phyloP scores from a whole-genome alignment of 2,329 filamentous ascomycete species.

The Calycina marina region DNA sequence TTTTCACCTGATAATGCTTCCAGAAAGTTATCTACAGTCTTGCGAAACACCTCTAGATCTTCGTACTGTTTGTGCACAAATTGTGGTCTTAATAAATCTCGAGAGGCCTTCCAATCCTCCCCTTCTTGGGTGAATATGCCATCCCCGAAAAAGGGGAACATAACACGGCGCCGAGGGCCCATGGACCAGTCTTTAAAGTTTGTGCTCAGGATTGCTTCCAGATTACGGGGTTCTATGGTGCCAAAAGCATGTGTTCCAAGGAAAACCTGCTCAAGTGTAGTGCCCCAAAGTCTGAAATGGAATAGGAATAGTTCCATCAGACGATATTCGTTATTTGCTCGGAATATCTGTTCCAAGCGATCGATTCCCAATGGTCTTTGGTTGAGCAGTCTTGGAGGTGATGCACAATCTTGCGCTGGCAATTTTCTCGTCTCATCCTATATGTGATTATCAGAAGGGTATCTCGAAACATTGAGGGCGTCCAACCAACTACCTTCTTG shows the following conservation, averaged over 20 bases:
- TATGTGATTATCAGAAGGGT: too few relatives aligned
- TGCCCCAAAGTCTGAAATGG: not conserved
- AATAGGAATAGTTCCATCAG: not conserved
- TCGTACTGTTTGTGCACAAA: conserved; percentile 6
- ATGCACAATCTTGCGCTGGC: too few relatives aligned
- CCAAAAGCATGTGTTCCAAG: not conserved
- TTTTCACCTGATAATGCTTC: conserved; percentile 3
- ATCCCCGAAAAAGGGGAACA: too few relatives aligned
- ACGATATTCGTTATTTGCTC: not conserved
- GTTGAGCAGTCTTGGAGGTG: not conserved
- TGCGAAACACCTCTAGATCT: conserved; percentile 7
- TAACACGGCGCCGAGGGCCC: too few relatives aligned
- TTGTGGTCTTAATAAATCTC: conserved; percentile 2
- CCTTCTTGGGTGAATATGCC: conserved; percentile 6
- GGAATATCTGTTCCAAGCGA: not conserved
- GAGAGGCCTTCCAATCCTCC: conserved; percentile 3
- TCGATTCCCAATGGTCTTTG: not conserved
- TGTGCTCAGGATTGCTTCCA: not conserved
- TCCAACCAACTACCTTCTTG: too few relatives aligned
- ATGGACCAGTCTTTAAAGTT: not conserved
- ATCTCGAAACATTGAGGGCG: too few relatives aligned
- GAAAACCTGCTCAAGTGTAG: not conserved
- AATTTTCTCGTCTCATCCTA: too few relatives aligned
- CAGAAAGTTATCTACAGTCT: conserved; percentile 22
- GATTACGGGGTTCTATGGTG: not conserved